Conservation (phyloP, 2,329 filamentous ascomycete genomes). For the Trichoderma atroviride region DNA sequence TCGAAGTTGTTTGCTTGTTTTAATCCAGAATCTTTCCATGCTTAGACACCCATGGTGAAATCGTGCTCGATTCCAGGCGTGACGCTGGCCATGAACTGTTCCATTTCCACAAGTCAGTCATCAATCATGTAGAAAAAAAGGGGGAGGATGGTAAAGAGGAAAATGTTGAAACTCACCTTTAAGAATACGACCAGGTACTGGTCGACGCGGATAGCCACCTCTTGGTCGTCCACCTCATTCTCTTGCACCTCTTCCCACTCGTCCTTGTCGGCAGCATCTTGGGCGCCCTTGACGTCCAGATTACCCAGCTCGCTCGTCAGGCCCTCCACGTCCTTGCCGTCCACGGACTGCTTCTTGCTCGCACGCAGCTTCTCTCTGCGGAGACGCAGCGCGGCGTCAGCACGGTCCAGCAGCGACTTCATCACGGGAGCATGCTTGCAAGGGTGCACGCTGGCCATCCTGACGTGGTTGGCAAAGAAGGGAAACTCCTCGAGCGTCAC, state of each 20-base stretch:
- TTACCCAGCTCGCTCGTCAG: constrained; percentile 79
- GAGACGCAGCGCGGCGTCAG: constrained; percentile 88
- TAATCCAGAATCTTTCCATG: neutral
- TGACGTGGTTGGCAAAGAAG: constrained; percentile 86
- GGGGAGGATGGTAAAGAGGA: neutral
- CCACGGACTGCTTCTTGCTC: constrained; percentile 45
- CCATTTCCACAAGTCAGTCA: neutral
- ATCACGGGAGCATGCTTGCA: constrained; percentile 98
- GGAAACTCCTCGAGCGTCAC: constrained; percentile 97
- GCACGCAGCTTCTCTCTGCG: constrained; percentile 78
- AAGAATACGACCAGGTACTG: constrained; percentile 87
- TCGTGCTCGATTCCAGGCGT: constrained; percentile 97
- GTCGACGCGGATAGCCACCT: constrained; percentile 82
- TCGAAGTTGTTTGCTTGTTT: neutral
- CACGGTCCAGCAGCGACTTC: constrained; percentile 94
- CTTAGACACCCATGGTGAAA: constrained; percentile 90
- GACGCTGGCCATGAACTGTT: constrained; percentile 77
- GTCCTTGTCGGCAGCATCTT: constrained; percentile 56
- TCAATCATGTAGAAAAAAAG: neutral
- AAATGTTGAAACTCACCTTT: constrained; percentile 59
- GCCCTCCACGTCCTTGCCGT: constrained; percentile 72
- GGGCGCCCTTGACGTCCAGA: constrained; percentile 59
- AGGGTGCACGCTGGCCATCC: constrained; percentile 95
- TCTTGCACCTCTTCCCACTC: constrained; percentile 69
- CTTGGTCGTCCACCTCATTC: constrained; percentile 65